Conservation (phyloP, 495 filamentous ascomycete species). For the Tuber magnatum region DNA sequence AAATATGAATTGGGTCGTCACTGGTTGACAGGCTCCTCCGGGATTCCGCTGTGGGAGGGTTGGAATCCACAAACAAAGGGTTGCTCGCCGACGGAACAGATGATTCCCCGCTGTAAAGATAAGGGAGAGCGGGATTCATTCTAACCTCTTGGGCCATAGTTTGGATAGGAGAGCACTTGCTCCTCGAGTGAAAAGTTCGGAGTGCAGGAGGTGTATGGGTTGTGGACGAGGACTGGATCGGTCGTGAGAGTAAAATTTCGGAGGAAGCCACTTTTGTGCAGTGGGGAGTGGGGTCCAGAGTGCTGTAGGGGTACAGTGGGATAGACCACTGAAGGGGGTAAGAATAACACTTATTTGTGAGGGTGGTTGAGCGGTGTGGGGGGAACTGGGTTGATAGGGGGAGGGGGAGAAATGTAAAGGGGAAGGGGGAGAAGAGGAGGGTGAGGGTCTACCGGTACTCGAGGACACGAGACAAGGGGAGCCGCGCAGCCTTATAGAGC, state of each 20-base stretch:
- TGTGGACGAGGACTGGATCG: conserved; percentile 7
- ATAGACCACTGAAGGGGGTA: not conserved
- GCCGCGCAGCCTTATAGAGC: not conserved
- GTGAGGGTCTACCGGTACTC: not conserved
- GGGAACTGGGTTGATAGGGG: not conserved
- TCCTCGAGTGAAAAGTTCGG: not conserved
- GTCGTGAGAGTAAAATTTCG: conserved; percentile 2
- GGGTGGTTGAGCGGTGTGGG: not conserved
- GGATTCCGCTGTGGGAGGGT: not conserved
- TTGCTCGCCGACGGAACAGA: not conserved
- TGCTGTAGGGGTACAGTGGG: not conserved
- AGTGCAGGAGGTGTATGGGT: not conserved
- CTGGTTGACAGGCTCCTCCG: not conserved
- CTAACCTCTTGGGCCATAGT: conserved; percentile 13
- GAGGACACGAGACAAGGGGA: not conserved
- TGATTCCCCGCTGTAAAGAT: conserved; percentile 4
- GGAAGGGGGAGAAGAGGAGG: not conserved
- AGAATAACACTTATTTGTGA: not conserved
- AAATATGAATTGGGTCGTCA: not conserved
- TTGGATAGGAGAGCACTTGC: not conserved
- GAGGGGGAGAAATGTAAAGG: not conserved
- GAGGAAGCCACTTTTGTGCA: conserved; percentile 6
- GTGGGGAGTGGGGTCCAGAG: not conserved
- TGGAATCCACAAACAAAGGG: not conserved
- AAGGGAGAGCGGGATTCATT: conserved; percentile 3